Evolutionary conservation across 192 early-diverging fungal species (phyloP).

Genomic region (Mortierella hygrophila): DNA sequence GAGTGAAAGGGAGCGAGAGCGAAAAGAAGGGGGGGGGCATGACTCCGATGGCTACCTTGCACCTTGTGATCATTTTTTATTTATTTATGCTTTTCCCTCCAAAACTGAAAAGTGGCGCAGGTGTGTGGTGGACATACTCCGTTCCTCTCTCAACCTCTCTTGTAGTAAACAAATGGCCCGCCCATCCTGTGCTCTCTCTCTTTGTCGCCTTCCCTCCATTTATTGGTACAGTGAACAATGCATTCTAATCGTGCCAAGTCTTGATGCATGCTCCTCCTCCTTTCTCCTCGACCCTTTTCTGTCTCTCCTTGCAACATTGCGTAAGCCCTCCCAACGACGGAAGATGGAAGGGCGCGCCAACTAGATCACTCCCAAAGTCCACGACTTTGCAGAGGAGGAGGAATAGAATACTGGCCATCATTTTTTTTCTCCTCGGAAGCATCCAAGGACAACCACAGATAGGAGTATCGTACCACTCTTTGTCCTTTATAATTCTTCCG

Average conservation of each 20-base stretch:
- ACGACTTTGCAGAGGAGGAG: neutral
- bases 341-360: neutral
- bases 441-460: neutral
- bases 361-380: neutral
- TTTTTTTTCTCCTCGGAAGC: neutral
- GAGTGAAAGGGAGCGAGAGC: too few species aligned
- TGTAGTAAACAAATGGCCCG: too few species aligned
- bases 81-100: neutral
- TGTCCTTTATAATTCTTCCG: neutral
- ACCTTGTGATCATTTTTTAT: constrained; percentile 7
- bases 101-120: neutral
- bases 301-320: neutral
- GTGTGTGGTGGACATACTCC: neutral
- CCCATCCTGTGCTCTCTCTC: too few species aligned
- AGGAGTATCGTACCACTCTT: neutral
- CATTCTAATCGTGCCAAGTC: too few species aligned
- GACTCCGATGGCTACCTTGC: neutral
- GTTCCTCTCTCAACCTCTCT: neutral
- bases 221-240: too few species aligned
- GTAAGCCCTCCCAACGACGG: neutral
- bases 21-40: neutral
- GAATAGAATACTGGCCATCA: neutral
- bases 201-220: too few species aligned
- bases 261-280: too few species aligned
- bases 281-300: too few species aligned